phyloP scores from a whole-genome alignment of 306 rosid species.

The Hylodesmum podocarpum region DNA sequence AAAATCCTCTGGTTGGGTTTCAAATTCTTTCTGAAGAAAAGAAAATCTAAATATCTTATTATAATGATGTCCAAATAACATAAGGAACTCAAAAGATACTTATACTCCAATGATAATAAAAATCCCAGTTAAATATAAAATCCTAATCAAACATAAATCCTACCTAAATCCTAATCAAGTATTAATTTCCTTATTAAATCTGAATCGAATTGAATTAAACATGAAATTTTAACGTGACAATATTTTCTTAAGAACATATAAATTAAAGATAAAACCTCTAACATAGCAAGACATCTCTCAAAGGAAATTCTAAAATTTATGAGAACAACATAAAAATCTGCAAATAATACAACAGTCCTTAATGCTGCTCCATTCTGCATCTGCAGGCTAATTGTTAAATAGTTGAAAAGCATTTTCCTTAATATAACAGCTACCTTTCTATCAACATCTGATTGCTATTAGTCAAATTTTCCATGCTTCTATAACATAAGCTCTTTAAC shows the following conservation, averaged over 20 bases:
- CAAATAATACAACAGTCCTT: background rate
- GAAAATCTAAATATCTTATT: background rate
- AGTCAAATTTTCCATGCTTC: constrained; percentile 1
- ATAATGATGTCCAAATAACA: background rate
- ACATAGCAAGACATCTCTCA: background rate
- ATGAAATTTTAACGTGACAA: background rate
- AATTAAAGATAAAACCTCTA: background rate
- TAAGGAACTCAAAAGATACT: background rate
- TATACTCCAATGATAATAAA: constrained; percentile 8
- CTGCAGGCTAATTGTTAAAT: background rate
- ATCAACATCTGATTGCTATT: background rate
- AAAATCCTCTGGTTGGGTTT: background rate
- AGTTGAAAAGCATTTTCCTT: constrained; percentile 10
- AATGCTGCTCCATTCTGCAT: background rate
- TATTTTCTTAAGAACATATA: background rate
- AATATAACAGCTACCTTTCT: background rate
- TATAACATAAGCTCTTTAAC: background rate
- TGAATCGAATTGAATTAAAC: background rate
- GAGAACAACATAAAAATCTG: background rate
- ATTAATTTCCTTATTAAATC: constrained; percentile 6
- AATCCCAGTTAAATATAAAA: background rate
- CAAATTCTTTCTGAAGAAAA: background rate
- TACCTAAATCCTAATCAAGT: background rate
- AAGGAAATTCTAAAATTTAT: background rate
- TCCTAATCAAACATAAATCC: background rate